Evolutionary conservation across 2,329 filamentous ascomycete genomes (phyloP).

Genomic region (Pseudophaeomoniella oleicola): DNA sequence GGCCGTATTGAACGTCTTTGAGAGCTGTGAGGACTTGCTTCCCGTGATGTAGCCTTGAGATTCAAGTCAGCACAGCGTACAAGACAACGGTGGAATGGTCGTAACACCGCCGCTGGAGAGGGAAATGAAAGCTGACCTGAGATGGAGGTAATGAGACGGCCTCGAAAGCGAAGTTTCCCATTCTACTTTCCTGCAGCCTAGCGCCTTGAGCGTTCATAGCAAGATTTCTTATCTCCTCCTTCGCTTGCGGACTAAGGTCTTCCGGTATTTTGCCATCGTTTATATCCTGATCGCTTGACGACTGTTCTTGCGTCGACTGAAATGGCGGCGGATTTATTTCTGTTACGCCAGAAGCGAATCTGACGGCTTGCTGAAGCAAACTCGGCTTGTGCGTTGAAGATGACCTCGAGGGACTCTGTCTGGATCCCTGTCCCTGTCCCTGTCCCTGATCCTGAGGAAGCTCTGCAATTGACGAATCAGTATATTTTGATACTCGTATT

Average conservation of each 20-base stretch:
- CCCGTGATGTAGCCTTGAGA: constrained; percentile 24
- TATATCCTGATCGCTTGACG: constrained; percentile 6
- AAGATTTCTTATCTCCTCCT: constrained; percentile 56
- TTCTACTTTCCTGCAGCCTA: constrained; percentile 64
- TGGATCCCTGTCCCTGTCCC: no score
- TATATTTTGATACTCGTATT: no score
- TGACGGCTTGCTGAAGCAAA: constrained; percentile 32
- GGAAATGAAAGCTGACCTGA: constrained; percentile 20
- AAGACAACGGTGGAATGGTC: constrained; percentile 1
- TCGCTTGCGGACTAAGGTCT: constrained; percentile 24
- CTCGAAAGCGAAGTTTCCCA: constrained; percentile 81
- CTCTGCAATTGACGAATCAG: no score
- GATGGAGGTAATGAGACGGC: constrained; percentile 65
- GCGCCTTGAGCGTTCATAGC: constrained; percentile 58
- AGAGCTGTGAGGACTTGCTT: constrained; percentile 49
- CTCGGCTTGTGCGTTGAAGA: background rate
- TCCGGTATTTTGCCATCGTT: constrained; percentile 7
- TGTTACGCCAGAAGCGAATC: constrained; percentile 57
- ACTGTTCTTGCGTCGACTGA: constrained; percentile 9
- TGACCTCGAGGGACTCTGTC: background rate
- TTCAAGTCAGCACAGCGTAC: constrained; percentile 1
- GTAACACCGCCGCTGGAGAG: background rate
- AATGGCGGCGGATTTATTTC: constrained; percentile 45
- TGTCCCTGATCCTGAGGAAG: no score
- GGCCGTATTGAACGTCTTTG: constrained; percentile 41